These are phyloP conservation scores for Viola odorata DNA, from an alignment of 345 rosid species.

Conservation along the genomic window DNA sequence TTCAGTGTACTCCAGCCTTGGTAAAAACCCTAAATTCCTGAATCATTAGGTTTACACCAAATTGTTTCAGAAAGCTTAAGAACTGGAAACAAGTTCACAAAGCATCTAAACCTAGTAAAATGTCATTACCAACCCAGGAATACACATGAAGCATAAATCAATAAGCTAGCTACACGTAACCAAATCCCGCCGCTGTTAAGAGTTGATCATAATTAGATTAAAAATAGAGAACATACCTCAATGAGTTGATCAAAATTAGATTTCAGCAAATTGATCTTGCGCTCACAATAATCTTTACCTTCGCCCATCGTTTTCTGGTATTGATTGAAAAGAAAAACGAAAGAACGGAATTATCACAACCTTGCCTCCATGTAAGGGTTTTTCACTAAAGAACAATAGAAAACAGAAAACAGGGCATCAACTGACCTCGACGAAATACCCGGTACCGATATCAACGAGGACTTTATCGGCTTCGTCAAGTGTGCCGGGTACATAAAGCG, in stretches of 20 bases:
- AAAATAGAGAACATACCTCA: conserved; percentile 47
- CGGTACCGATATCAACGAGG: conserved; percentile 94
- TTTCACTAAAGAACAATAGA: neutral
- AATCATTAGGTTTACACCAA: no score
- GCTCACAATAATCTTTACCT: conserved; percentile 90
- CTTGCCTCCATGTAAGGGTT: neutral
- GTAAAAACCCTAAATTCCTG: no score
- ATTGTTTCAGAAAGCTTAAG: no score
- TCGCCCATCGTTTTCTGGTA: conserved; percentile 80
- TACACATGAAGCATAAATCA: no score
- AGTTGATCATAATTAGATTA: no score
- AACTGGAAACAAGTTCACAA: no score
- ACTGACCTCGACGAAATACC: conserved; percentile 89
- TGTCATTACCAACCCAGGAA: no score
- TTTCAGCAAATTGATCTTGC: conserved; percentile 85
- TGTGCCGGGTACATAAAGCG: conserved; percentile 82
- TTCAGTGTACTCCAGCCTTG: no score
- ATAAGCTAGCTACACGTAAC: neutral
- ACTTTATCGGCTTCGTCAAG: conserved; percentile 79
- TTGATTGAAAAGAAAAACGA: conserved; percentile 1
- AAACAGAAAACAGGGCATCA: neutral
- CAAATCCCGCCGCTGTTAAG: neutral
- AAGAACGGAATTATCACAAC: neutral
- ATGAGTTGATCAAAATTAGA: conserved; percentile 92
- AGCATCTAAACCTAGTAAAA: no score